Percentiles rank a stretch among this genome's conserved stretches.
Conservation (phyloP, 306 rosid species). For the Inga leiocalycina region DNA sequence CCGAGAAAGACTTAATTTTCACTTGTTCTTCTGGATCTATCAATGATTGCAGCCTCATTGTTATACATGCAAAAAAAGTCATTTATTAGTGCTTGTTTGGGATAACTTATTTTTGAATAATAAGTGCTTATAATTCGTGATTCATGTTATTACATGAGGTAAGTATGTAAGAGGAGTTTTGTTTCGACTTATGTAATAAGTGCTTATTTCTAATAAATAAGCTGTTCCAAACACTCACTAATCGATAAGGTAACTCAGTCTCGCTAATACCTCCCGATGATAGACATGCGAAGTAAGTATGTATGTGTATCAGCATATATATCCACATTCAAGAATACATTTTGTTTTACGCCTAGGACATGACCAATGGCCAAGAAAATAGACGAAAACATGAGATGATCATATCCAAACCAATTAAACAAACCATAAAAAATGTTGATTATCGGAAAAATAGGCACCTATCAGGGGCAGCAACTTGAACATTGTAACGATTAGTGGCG, state of each 20-base stretch:
- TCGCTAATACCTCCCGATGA: not conserved
- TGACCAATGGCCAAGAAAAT: not conserved
- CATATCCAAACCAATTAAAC: not conserved
- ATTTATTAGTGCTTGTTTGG: no score
- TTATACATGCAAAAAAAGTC: no score
- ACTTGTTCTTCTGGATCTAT: no score
- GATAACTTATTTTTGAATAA: no score
- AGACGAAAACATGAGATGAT: not conserved
- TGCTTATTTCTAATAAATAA: no score
- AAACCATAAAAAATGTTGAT: not conserved
- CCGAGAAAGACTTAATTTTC: no score
- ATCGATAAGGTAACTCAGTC: not conserved
- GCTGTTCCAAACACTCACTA: no score
- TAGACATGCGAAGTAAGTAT: not conserved
- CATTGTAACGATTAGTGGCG: constrained; percentile 54
- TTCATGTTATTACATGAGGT: no score
- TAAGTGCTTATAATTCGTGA: no score
- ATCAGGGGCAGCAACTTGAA: constrained; percentile 87
- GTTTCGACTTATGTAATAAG: no score
- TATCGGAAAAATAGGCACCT: constrained; percentile 38
- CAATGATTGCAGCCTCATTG: no score
- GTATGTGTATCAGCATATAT: not conserved
- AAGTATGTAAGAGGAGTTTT: no score
- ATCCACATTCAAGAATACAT: not conserved
- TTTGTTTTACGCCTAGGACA: not conserved